phyloP scores from a whole-genome alignment of 441 rosid species.

The Syzygium malaccense region DNA sequence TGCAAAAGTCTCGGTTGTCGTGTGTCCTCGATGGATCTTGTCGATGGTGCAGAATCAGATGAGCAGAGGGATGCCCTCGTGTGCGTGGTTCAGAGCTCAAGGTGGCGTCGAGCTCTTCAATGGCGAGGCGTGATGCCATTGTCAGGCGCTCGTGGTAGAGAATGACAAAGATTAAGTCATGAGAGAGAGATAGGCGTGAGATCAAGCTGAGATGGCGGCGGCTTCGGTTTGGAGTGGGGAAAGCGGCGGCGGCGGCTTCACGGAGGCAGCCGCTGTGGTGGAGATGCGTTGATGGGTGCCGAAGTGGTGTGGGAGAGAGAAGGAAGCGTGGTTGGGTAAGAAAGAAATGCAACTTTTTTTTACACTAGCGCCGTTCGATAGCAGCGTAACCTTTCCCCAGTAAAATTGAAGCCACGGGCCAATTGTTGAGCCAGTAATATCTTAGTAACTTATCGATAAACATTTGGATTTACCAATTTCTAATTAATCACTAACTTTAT shows the following conservation, averaged over 20 bases:
- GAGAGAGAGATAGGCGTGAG: background rate
- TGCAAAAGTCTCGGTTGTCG: background rate
- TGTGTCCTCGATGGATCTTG: background rate
- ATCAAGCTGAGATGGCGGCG: background rate
- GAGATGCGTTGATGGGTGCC: background rate
- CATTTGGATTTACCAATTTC: background rate
- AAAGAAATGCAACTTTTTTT: background rate
- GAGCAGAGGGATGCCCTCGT: background rate
- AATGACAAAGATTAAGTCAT: background rate
- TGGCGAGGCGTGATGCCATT: background rate
- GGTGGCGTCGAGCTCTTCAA: background rate
- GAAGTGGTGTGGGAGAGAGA: background rate
- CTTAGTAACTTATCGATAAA: background rate
- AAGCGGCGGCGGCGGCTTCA: background rate
- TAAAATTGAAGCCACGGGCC: background rate
- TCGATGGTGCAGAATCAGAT: background rate
- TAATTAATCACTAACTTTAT: background rate
- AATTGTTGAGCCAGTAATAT: background rate
- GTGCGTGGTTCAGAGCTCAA: background rate
- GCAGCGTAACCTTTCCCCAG: too few relatives aligned
- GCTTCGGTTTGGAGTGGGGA: background rate
- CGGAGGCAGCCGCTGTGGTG: background rate
- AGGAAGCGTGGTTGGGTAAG: background rate
- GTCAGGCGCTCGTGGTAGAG: background rate
- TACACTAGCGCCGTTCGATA: background rate